phyloP scores from a whole-genome alignment of 257 asterid species.

The Rhazya stricta region DNA sequence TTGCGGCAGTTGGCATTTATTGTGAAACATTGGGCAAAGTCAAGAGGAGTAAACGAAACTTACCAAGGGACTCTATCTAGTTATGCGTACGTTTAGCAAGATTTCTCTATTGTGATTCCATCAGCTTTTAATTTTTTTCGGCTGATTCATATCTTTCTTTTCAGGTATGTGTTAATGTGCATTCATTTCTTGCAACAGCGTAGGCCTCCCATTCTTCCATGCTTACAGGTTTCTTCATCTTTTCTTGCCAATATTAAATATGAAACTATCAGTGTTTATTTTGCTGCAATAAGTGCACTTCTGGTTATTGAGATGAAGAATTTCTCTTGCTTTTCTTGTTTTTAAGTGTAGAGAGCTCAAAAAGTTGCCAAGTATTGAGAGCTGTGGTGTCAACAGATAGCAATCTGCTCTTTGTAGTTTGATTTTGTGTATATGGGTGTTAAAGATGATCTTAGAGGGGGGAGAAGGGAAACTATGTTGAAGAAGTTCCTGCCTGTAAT shows the following conservation, averaged over 20 bases:
- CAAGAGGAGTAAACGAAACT: conserved; percentile 83
- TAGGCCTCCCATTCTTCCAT: conserved; percentile 90
- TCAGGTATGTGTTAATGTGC: conserved; percentile 98
- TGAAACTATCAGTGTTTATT: background rate
- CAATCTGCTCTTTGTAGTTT: background rate
- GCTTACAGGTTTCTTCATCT: conserved; percentile 67
- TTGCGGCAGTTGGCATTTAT: conserved; percentile 86
- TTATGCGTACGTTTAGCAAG: conserved; percentile 74
- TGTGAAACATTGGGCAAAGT: conserved; percentile 96
- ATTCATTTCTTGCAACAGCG: conserved; percentile 94
- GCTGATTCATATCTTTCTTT: conserved; percentile 25
- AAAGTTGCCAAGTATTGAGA: background rate
- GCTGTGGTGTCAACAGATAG: background rate
- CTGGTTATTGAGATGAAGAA: background rate
- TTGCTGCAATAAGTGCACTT: background rate
- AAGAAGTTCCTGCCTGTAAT: background rate
- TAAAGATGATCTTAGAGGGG: background rate
- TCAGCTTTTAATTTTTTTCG: background rate
- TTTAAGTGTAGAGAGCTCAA: background rate
- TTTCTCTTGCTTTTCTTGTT: background rate
- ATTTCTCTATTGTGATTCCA: background rate
- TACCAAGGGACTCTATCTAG: conserved; percentile 96
- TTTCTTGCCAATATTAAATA: background rate
- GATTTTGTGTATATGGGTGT: background rate
- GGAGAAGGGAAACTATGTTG: background rate